phyloP scores from a whole-genome alignment of 202 grass and related monocot species.

The Saccharum hybrid region DNA sequence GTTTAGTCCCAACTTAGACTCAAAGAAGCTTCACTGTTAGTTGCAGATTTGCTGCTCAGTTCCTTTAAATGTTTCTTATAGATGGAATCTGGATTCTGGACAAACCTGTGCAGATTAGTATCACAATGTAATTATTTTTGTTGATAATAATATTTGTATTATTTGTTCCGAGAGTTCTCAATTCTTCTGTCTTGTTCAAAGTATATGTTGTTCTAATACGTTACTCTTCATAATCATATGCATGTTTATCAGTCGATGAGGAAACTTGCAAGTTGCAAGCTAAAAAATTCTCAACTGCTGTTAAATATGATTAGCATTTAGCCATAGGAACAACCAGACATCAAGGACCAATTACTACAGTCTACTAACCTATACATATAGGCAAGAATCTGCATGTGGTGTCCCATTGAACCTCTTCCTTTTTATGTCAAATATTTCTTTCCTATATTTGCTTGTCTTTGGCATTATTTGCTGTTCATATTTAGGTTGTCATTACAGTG shows the following conservation, averaged over 20 bases:
- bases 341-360: too few species aligned
- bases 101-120: conserved; percentile 54
- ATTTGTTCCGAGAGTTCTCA: conserved; percentile 9
- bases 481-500: not conserved
- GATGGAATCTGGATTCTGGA: conserved; percentile 49
- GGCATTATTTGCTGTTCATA: not conserved
- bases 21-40: conserved; percentile 43
- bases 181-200: not conserved
- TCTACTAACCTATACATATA: too few species aligned
- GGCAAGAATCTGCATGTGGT: not conserved
- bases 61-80: conserved; percentile 56
- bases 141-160: conserved; percentile 52
- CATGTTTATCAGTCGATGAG: not conserved
- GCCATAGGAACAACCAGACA: not conserved
- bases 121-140: conserved; percentile 62
- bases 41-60: conserved; percentile 46
- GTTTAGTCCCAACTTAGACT: conserved; percentile 40
- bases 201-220: not conserved
- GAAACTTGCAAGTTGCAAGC: not conserved
- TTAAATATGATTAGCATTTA: conserved; percentile 18
- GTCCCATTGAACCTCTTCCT: not conserved
- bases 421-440: not conserved
- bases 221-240: conserved; percentile 7
- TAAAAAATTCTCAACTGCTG: not conserved
- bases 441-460: conserved; percentile 5